Evolutionary conservation across 2,329 filamentous ascomycete genomes (phyloP), one percentile per base, ranked within the genome.

Genomic region (Paraconiothyrium sp.): DNA sequence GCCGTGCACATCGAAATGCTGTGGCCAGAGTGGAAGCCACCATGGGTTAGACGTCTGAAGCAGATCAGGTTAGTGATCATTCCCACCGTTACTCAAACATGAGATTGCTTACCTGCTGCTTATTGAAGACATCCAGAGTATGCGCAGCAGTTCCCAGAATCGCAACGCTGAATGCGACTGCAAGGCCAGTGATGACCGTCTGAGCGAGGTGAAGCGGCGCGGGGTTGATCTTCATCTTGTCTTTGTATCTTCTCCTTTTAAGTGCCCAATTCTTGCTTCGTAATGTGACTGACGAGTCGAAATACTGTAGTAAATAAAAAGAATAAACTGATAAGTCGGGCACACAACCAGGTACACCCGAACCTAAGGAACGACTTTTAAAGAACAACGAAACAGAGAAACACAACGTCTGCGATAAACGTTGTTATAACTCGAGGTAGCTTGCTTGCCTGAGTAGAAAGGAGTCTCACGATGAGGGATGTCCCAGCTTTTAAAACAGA

Each of bases 11-110:
- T 84, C 77, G 65, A 84, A 84, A 67, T 84, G 82, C 10, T 78
- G 75, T 0, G 78, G 79, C 82, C 82, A 84, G 46, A 84, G 65
- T 1, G 81, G 81, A 4, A 83, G 72, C 76, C 82, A 83, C 81
- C 82, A 84, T 27, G 78, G 78, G 64, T 83, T 83, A 30, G 75
- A 75, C 8, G 69, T 67, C 44, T 78, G 20, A 14, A 11, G 16
- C 32, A 39, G n/a, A 34, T 16, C 13, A 11, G 10, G 24, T 54
- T 11, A 56, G 54, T 27, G 11, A 22, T 10, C 30, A 22, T 37
- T 9, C 20, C 32, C 7, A 32, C 32, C 32, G n/a, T 9, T n/a
- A 20, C n/a, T 13, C 16, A n/a, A 3, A 11, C n/a, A 9, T 27
- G 10, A 34, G n/a, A 6, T 32, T 37, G 4, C 54, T 37, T 27